Percentiles rank a stretch among this genome's conserved stretches.
phyloP scores from a whole-genome alignment of 2,329 filamentous ascomycete genomes.

The Tolypocladium amazonense region DNA sequence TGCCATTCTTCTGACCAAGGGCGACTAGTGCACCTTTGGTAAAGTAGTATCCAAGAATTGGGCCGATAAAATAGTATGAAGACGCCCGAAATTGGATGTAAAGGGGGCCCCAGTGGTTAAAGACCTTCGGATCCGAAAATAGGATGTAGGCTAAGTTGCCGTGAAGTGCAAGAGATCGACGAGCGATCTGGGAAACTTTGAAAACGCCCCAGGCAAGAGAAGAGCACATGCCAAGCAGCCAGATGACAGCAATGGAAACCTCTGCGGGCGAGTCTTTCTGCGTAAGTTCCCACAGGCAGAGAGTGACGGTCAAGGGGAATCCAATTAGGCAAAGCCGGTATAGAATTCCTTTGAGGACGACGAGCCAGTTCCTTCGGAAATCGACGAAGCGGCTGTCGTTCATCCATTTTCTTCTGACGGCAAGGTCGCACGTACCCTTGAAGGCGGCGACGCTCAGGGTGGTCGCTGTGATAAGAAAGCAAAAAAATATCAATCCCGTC shows the following conservation, averaged over 20 bases:
- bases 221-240: slow-evolving; percentile 68
- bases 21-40: slow-evolving; percentile 84
- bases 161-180: slow-evolving; percentile 81
- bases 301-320: slow-evolving; percentile 80
- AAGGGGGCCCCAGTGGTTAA: slow-evolving; percentile 97
- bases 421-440: slow-evolving; percentile 70
- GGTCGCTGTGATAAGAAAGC: slow-evolving; percentile 69
- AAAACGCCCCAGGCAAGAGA: slow-evolving; percentile 77
- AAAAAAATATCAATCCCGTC: slow-evolving; percentile 82
- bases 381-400: slow-evolving; percentile 79
- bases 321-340: slow-evolving; percentile 86
- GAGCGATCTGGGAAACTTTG: slow-evolving; percentile 83
- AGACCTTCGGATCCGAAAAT: slow-evolving; percentile 80
- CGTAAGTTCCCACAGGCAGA: slow-evolving; percentile 91
- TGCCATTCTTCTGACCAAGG: slow-evolving; percentile 59
- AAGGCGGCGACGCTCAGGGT: slow-evolving; percentile 64
- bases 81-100: slow-evolving; percentile 95
- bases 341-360: slow-evolving; percentile 84
- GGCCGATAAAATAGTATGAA: slow-evolving; percentile 89
- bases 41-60: slow-evolving; percentile 64
- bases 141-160: slow-evolving; percentile 95
- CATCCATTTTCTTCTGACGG: slow-evolving; percentile 66
- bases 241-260: slow-evolving; percentile 79
- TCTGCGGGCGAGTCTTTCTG: slow-evolving; percentile 74
- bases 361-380: slow-evolving; percentile 89